Evolutionary conservation across 306 rosid species (phyloP), one percentile per base, ranked within the genome.

Genomic region (Arachis hypogaea): DNA sequence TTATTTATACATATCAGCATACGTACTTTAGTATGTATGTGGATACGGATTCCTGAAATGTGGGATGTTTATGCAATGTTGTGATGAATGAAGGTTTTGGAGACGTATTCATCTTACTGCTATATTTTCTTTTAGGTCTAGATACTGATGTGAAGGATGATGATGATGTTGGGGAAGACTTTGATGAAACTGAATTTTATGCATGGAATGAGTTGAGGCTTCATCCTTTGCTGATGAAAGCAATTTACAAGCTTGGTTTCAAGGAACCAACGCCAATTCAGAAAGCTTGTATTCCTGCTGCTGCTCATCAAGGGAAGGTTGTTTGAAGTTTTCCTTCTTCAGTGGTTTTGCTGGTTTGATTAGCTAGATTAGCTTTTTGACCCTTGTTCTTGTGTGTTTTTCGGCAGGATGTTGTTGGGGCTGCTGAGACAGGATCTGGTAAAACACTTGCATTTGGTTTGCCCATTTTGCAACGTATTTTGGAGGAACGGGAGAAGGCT

Each of bases 301-400:
- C 97, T 83, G 97, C 99, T 80, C 94, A 88, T 85, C 97, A 89
- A 80, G 97, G 99, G 79, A 92, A 94, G 97, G 99, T 92, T 72
- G 78, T 83, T 75, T 49, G 59, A 78, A 52, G 62, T 52, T n/a
- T 4, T 77, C 78, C 75, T 82, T 78, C 63, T 81, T 70, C 68
- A 36, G 66, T 36, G 11, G 1, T 47, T 74, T 29, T 67, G 54
- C 51, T 46, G 16, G 63, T 52, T 55, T 63, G 55, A 28, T 65
- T 75, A 28, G 14, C n/a, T 61, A 42, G 69, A 36, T 22, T 44
- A 59, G 45, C 61, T 72, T 81, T 74, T 79, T 60, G 38, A 72
- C 64, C 11, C 68, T 58, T 43, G 22, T 76, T 80, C 55, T 71
- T 43, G 18, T 75, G 62, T 71, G 49, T 78, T 68, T 54, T 68